Base-by-base conservation (phyloP, 257 asterid species). In the Solanum gracilifrons region DNA sequence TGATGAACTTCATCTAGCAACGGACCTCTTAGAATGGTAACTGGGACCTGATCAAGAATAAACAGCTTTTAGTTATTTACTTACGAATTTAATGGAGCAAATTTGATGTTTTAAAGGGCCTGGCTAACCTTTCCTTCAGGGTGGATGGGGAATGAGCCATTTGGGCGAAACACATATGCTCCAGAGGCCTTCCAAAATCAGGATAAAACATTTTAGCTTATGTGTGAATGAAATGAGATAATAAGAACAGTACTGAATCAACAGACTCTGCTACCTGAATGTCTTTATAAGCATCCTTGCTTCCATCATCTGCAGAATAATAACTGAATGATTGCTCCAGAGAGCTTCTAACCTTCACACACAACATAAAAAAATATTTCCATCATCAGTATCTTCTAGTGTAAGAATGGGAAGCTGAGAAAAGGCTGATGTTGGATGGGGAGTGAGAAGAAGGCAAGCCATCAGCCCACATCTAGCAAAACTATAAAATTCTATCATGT, bases 1-100 rank as follows among this genome's bases (percentile, higher is more conserved):
- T 96, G 98, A 91, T 97, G 99, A 93, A 94, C 96, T 95, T 97
- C 99, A 86, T 97, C 99, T 69, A 88, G 93, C 62, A 97, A 92
- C 18, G 99, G 94, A 90, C 99, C 99, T 79, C 89, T 92, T 9
- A 92, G 87, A 90, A 97, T 93, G 87, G 92, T 93, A 55, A 93
- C 91, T 36, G 95, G 92, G 79, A 55, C 90, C 98, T 95, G 92
- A 87, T 80, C 79, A 84, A 27, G 82, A 13, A 86, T 23, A 89
- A 88, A 84, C 51, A 89, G 23, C 72, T 58, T 86, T 87, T 84
- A 90, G 82, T 85, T 51, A 86, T 16, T 69, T 76, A 36, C 82
- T 64, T 73, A 18, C 83, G 58, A 29, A 51, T 35, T 83, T 87
- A 85, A 62, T 69, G 80, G 39, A 85, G 31, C 32, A 31, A 11